A percentile compares a stretch with the other conserved stretches of the same genome.
These are phyloP conservation scores for Colletotrichum horii DNA, from an alignment of 2,329 filamentous ascomycete species.

Conservation along the genomic window DNA sequence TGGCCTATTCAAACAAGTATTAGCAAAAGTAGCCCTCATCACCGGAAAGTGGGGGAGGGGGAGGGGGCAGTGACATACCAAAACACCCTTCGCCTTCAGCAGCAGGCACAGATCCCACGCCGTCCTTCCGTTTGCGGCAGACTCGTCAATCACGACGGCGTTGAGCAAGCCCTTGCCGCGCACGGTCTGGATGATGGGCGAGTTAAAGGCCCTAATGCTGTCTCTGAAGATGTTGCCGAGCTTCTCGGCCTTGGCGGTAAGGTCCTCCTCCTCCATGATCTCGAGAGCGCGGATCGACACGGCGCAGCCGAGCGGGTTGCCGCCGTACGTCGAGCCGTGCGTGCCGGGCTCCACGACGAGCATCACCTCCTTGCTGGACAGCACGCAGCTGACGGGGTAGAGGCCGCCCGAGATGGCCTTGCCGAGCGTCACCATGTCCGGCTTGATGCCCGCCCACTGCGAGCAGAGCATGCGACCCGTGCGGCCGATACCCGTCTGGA, in stretches of 20 bases:
- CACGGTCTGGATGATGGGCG: conserved; percentile 80
- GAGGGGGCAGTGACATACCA: conserved; percentile 59
- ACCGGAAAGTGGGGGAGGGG: background rate
- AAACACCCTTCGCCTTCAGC: conserved; percentile 90
- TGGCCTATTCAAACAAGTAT: conserved; percentile 67
- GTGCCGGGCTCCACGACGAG: conserved; percentile 94
- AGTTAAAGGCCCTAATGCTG: conserved; percentile 76
- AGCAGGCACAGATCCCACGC: conserved; percentile 97
- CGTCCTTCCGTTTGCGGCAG: conserved; percentile 80
- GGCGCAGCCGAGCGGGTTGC: conserved; percentile 93
- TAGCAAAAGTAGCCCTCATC: conserved; percentile 15
- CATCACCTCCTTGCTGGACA: conserved; percentile 91
- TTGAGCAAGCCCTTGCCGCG: conserved; percentile 95
- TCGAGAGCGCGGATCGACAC: conserved; percentile 95
- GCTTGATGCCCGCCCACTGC: conserved; percentile 94
- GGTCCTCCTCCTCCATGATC: conserved; percentile 88
- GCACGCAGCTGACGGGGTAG: conserved; percentile 96
- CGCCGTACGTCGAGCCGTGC: conserved; percentile 97
- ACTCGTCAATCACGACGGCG: conserved; percentile 94
- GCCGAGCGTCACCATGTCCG: conserved; percentile 91
- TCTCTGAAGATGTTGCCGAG: conserved; percentile 85
- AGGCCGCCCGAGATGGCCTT: conserved; percentile 98
- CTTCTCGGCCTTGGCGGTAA: conserved; percentile 77
- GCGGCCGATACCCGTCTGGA: conserved; percentile 95
- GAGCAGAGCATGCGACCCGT: conserved; percentile 94